Base-by-base conservation (phyloP, 805 yeast genomes). In the Kuraishia cidri region DNA sequence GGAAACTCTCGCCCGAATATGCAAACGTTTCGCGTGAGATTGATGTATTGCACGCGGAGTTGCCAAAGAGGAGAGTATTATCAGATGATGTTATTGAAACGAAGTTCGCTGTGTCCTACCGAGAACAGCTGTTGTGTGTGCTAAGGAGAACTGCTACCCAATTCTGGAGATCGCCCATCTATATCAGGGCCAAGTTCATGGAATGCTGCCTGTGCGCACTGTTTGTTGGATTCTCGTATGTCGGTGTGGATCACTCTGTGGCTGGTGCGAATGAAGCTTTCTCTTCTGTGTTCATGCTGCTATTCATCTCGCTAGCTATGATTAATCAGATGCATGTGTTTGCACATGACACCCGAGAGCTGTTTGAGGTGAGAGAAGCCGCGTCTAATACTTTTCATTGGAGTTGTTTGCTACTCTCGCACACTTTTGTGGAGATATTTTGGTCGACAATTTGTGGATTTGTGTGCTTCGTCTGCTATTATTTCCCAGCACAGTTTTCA, bases 301-400 rank as follows among this genome's bases (percentile, higher is more conserved):
- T 79, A 46, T 68, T 75, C 20, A 62, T 70, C 23, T 75, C 80
- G 46, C 60, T 79, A 58, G 61, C 79, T 30, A 62, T 75, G 46
- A 67, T 77, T 36, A 75, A 79, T 46, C 85, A 79, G 54, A 66
- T 75, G 34, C 81, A 76, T 46, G 75, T 68, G 16, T 65, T 68
- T 35, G 79, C 79, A 18, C 63, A 72, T 29, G 60, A 56, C 12
- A 63, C 76, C 15, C 66, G 87, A 46, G 79, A 74, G 36, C 50
- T 79, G 25, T 81, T 58, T 46, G 88, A 80, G 52, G 82, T 72
- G 11, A 66, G 90, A 46, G 90, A 81, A 48, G 64, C 74, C 14
- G 69, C 75, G 37, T 75, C 84, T 4, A 79, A 79, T 46, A 81
- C 83, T 26, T 81, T 75, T 59, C 80, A 77, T 45, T 81, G 88